Evolutionary conservation across 2,329 filamentous ascomycete genomes (phyloP), one percentile per base, ranked within the genome.

Genomic region (Pseudofabraea citricarpa): DNA sequence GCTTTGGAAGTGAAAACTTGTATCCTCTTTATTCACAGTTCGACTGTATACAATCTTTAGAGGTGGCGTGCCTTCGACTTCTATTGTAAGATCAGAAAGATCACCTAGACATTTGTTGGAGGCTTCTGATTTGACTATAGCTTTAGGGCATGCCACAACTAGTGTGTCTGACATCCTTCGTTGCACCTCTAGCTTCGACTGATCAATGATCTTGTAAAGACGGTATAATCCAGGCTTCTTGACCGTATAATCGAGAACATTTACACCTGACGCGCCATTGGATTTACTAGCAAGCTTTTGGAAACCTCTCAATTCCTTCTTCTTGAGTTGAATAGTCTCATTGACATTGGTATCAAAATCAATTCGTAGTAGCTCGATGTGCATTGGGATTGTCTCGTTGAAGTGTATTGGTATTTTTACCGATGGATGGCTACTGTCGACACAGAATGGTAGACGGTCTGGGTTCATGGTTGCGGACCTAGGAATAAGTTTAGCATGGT

Each of bases 31-130:
- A 55, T 97, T 95, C 54, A 95, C 83, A 6, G 82, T 84, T 42
- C 90, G 85, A 56, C 88, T 93, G 65, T 98, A 98, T 55, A 88
- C 87, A 55, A 98, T 87, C 61, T 90, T 90, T 51, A 98, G 72
- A 3, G 93, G 93, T 3, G 94, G 88, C 0, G 90, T 94, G 15
- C 93, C 93, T 52, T 86, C 76, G 4, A 96, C 88, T 56, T 91
- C 82, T 40, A 98, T 71, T 15, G 83, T 78, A 36, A 97, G 71
- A 57, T 95, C 81, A 2, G 93, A 97, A 26, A 97, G 68, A 54
- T 98, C 91, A 41, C 87, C 88, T 41, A 85, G 80, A 63, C 93
- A 98, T 57, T 87, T 85, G 51, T 87, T 75, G 2, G 72, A 67
- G 18, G 77, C 74, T 6, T 81, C 73, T 1, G 77, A 73, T 49